Base-by-base conservation (phyloP, 805 yeast genomes). In the Wickerhamiella musiphila region DNA sequence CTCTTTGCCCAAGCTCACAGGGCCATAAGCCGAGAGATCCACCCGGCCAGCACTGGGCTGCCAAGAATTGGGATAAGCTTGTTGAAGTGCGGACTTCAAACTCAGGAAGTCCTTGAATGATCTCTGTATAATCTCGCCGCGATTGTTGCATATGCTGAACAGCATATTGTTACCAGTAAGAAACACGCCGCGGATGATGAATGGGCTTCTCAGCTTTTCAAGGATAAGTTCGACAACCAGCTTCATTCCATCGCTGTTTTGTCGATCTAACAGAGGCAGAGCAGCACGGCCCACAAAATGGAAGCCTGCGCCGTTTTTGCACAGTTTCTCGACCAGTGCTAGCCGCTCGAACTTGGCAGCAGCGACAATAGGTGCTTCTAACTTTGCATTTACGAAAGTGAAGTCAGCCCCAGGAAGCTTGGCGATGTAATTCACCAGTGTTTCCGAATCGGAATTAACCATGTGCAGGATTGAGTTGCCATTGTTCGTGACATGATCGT, bases 381-480 rank as follows among this genome's bases (percentile, higher is more conserved):
- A 65, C 38, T 65, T 65, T 9, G 47, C 43, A 47, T 81, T 84
- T 13, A 65, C 50, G 35, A 63, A 66, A 49, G 86, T 81, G 9
- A 81, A 49, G 42, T 72, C 63, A 10, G 65, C 40, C 5, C 62
- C 51, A 26, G 60, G 59, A 5, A 35, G 18, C n/a, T 13, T 18
- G 4, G 35, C 26, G 15, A 45, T 20, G 11, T 26, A 15, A 2
- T 5, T 6, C 4, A 33, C 16, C 1, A 35, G 26, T 13, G 29
- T 31, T n/a, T 22, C 23, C 24, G 33, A 51, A 11, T 66, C 63
- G 10, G 64, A 63, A 31, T 67, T 65, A 19, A 81, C 56, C 3
- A 78, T 65, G 52, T 86, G 96, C 20, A 86, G 54, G 3, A 86
- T 47, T 0, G 90, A 71, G 47, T 83, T 82, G 0, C 86, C 86